Percentiles rank a stretch among this genome's conserved stretches.
Evolutionary conservation across 2,329 filamentous ascomycete species (phyloP).

Genomic region (Coniochaeta ligniaria): DNA sequence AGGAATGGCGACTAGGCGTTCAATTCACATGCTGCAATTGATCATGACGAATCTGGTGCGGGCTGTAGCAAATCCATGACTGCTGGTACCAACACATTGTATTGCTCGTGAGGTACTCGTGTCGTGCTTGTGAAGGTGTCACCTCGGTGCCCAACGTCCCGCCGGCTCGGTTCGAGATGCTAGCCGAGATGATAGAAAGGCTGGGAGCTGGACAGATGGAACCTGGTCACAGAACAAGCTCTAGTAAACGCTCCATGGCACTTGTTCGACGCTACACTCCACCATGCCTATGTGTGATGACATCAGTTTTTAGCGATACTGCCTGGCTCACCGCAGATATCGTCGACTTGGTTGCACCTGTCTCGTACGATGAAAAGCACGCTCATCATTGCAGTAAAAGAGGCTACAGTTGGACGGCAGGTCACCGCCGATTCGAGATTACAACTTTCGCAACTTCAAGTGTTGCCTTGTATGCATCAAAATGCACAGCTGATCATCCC

Average conservation of each 20-base stretch:
- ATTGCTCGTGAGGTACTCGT: not conserved
- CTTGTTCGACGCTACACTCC: not conserved
- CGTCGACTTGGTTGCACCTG: not conserved
- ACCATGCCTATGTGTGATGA: not conserved
- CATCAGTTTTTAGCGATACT: too few species aligned
- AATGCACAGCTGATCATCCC: slow-evolving; percentile 1
- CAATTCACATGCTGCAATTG: not conserved
- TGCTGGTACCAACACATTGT: not conserved
- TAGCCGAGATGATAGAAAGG: not conserved
- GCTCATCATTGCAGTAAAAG: not conserved
- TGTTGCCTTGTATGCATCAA: not conserved
- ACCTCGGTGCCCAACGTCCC: not conserved
- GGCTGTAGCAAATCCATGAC: not conserved
- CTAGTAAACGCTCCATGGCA: too few species aligned
- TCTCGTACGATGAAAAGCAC: not conserved
- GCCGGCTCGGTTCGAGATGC: not conserved
- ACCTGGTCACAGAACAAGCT: too few species aligned
- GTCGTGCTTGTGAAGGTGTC: not conserved
- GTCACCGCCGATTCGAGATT: not conserved
- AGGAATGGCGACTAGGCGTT: slow-evolving; percentile 12
- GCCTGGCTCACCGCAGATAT: not conserved
- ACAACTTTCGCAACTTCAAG: not conserved
- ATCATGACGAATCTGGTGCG: not conserved
- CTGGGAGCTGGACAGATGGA: too few species aligned
- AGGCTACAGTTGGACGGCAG: not conserved